A percentile compares a stretch with the other conserved stretches of the same genome.
Evolutionary conservation across 2,329 filamentous ascomycete genomes (phyloP).

Genomic region (Aspergillus ochraceus): DNA sequence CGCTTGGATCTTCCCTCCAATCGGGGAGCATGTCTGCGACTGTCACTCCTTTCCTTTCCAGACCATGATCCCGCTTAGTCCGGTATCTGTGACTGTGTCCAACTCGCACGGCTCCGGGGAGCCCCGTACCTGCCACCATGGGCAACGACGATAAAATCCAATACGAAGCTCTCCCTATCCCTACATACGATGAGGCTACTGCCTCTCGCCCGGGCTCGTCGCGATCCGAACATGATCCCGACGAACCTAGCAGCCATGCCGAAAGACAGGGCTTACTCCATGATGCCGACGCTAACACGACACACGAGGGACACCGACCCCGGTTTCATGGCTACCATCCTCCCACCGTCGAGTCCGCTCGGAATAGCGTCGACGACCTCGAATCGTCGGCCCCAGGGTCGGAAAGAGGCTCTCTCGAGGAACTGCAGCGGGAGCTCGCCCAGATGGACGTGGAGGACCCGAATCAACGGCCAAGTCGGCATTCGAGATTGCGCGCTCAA

Average conservation of each 20-base stretch:
- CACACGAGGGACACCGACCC: constrained; percentile 38
- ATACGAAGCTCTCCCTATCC: constrained; percentile 70
- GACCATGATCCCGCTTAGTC: constrained; percentile 41
- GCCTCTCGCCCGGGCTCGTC: constrained; percentile 58
- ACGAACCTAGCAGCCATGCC: constrained; percentile 66
- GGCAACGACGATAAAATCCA: constrained; percentile 55
- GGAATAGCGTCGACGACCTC: constrained; percentile 59
- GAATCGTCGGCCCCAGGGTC: constrained; percentile 56
- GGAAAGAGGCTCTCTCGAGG: constrained; percentile 57
- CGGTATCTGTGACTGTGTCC: constrained; percentile 28
- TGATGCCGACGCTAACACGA: constrained; percentile 45
- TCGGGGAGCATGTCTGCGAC: constrained; percentile 30
- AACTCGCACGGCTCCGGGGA: constrained; percentile 33
- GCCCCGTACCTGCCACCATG: constrained; percentile 36
- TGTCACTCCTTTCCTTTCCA: constrained; percentile 33
- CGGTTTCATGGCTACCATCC: constrained; percentile 66
- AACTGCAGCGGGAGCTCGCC: constrained; percentile 77
- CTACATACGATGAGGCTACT: constrained; percentile 79
- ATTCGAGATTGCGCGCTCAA: constrained; percentile 46
- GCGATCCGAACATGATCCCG: constrained; percentile 49
- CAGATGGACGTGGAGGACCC: constrained; percentile 85
- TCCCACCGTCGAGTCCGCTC: constrained; percentile 80
- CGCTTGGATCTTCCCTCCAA: constrained; percentile 5
- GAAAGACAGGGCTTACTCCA: constrained; percentile 77
- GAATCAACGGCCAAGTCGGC: constrained; percentile 29